These are phyloP conservation scores for Pseudogymnoascus sp. DNA, from an alignment of 2,329 filamentous ascomycete genomes.

Conservation along the genomic window DNA sequence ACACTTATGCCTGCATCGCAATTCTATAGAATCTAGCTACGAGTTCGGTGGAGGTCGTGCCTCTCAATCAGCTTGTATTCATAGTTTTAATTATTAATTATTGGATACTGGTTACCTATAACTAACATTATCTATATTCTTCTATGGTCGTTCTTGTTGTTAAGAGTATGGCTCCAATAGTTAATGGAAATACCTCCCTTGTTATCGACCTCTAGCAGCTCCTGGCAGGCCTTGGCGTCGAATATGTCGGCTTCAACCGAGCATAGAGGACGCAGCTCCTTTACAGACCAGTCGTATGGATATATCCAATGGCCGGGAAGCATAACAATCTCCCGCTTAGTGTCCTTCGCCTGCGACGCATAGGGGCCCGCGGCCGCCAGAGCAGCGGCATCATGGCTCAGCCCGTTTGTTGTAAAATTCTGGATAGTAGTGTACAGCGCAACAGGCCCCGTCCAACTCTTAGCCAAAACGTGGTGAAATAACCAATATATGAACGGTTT, in stretches of 20 bases:
- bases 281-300: slow-evolving; percentile 22
- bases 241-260: neutral
- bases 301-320: slow-evolving; percentile 23
- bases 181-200: neutral
- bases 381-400: neutral
- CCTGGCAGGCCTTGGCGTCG: neutral
- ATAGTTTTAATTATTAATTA: too few relatives aligned
- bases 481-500: neutral
- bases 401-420: slow-evolving; percentile 2
- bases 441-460: neutral
- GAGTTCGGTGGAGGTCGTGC: too few relatives aligned
- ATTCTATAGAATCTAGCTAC: too few relatives aligned
- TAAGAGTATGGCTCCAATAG: neutral
- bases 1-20: too few relatives aligned
- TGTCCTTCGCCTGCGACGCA: neutral
- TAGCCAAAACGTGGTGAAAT: neutral
- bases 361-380: neutral
- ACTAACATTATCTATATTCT: neutral
- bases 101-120: too few relatives aligned
- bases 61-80: too few relatives aligned
- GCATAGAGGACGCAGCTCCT: neutral
- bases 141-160: neutral
- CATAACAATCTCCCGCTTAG: slow-evolving; percentile 18
- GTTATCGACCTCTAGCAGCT: neutral
- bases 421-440: neutral